These are phyloP conservation scores for Tricholoma terreum DNA, from an alignment of 768 basidiomycete species.

Conservation along the genomic window DNA sequence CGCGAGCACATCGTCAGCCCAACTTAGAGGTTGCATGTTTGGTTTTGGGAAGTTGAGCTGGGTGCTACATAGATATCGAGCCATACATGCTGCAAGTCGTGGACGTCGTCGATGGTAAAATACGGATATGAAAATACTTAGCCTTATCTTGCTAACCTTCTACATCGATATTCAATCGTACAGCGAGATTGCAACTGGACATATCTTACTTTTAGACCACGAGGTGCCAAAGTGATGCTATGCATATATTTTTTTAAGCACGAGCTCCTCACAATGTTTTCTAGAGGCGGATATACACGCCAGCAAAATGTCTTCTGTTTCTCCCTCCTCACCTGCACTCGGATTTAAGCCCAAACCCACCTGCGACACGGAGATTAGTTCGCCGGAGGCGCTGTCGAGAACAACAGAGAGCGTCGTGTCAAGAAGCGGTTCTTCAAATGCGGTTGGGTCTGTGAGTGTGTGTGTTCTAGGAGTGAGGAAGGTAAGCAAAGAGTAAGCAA, in stretches of 20 bases:
- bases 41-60: constrained; percentile 74
- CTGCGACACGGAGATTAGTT: constrained; percentile 52
- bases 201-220: not conserved
- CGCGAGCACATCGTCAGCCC: constrained; percentile 62
- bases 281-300: constrained; percentile 25
- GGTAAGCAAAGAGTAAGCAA: not conserved
- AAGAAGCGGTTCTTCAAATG: constrained; percentile 88
- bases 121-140: no score
- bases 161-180: no score
- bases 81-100: no score
- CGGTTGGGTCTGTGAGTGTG: constrained; percentile 78
- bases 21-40: constrained; percentile 63
- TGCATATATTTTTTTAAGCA: constrained; percentile 6
- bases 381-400: constrained; percentile 44
- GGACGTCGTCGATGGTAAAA: no score
- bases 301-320: constrained; percentile 14
- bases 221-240: not conserved
- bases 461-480: constrained; percentile 41
- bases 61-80: no score
- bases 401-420: constrained; percentile 67
- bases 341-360: constrained; percentile 39
- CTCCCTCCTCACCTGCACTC: not conserved
- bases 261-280: constrained; percentile 16
- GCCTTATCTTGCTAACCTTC: no score
- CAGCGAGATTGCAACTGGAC: no score